Conservation (phyloP, 1,284 basidiomycete genomes). For the Ceratobasidium theobromae region DNA sequence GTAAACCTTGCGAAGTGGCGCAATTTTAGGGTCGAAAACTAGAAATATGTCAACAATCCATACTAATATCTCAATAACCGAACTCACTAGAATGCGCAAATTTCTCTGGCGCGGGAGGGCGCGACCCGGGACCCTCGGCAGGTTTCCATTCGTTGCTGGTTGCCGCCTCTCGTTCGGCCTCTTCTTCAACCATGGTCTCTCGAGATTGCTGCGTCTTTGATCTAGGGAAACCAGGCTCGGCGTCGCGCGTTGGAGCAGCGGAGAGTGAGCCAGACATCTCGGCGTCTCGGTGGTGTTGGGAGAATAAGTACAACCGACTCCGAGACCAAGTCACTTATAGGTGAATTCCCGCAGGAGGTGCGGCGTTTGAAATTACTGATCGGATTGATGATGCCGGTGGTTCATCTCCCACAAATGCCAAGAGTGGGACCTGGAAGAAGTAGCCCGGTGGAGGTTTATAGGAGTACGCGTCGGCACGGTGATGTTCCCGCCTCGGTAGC, state of each 20-base stretch:
- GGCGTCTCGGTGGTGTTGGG: too few species aligned
- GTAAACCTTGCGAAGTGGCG: slow-evolving; percentile 33
- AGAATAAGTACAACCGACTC: too few species aligned
- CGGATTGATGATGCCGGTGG: too few species aligned
- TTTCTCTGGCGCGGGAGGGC: slow-evolving; percentile 16
- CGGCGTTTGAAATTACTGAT: too few species aligned
- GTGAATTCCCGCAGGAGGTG: too few species aligned
- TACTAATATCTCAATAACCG: neutral
- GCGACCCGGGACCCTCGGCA: slow-evolving; percentile 12
- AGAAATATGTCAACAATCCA: neutral
- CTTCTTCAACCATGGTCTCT: neutral
- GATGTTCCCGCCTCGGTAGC: too few species aligned
- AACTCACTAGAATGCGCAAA: slow-evolving; percentile 14
- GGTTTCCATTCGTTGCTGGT: slow-evolving; percentile 3
- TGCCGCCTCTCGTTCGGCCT: slow-evolving; percentile 10
- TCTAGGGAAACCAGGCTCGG: slow-evolving; percentile 6
- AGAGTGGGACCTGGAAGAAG: too few species aligned
- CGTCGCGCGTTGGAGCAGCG: slow-evolving; percentile 6
- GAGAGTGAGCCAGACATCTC: too few species aligned
- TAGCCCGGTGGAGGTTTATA: too few species aligned
- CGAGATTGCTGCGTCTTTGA: neutral
- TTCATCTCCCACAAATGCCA: too few species aligned
- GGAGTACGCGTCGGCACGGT: too few species aligned
- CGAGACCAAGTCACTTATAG: too few species aligned
- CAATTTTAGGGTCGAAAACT: slow-evolving; percentile 34